These are phyloP conservation scores for Aspergillus niger DNA, from an alignment of 2,329 filamentous ascomycete species.

Conservation along the genomic window DNA sequence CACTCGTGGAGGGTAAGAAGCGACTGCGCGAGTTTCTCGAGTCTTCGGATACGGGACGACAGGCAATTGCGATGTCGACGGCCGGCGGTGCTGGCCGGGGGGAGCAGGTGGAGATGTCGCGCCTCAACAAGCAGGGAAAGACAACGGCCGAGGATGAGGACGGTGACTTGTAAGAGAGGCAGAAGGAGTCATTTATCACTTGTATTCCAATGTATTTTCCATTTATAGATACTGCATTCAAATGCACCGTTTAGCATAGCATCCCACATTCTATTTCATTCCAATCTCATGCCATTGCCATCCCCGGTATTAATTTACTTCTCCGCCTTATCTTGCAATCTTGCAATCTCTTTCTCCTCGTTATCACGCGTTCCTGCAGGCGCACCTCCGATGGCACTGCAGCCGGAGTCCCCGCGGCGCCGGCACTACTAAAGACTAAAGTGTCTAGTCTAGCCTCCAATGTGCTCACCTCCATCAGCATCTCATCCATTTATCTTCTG, in stretches of 20 bases:
- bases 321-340: not conserved
- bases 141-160: conserved; percentile 30
- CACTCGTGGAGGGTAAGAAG: conserved; percentile 87
- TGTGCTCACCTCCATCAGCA: not conserved
- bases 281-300: no score
- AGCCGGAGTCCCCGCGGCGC: not conserved
- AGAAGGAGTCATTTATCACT: conserved; percentile 11
- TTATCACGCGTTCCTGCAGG: not conserved
- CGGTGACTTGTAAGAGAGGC: conserved; percentile 35
- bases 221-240: not conserved
- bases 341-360: not conserved
- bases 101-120: conserved; percentile 63
- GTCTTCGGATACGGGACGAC: conserved; percentile 78
- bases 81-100: conserved; percentile 34
- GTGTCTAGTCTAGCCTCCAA: not conserved
- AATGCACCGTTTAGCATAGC: not conserved
- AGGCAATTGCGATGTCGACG: conserved; percentile 75
- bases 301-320: no score
- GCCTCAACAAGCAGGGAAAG: conserved; percentile 33
- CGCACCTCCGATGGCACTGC: not conserved
- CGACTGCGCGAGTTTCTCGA: conserved; percentile 87
- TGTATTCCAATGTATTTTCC: conserved; percentile 11
- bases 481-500: not conserved
- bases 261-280: no score
- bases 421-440: not conserved